These are phyloP conservation scores for Rossbeevera mucosa DNA, from an alignment of 768 basidiomycete genomes.

Conservation along the genomic window DNA sequence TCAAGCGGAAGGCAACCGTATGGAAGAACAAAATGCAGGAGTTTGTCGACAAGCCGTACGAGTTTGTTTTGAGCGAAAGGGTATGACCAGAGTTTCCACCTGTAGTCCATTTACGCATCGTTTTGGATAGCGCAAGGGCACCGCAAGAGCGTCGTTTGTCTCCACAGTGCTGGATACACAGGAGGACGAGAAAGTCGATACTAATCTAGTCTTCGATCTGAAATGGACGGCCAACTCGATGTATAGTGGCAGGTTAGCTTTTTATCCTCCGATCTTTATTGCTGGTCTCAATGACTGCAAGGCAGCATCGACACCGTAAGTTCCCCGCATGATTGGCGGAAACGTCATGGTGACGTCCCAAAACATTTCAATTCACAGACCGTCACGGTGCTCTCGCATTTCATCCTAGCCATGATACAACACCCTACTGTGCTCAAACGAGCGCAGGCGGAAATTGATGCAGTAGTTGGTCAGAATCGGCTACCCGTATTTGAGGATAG, in stretches of 20 bases:
- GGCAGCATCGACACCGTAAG: constrained; percentile 62
- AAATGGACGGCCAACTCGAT: constrained; percentile 84
- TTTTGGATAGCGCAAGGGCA: constrained; percentile 32
- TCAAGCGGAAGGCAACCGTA: constrained; percentile 51
- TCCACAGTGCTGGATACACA: constrained; percentile 48
- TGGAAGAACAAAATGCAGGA: constrained; percentile 66
- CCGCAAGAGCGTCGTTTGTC: constrained; percentile 38
- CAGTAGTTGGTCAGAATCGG: constrained; percentile 39
- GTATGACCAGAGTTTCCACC: constrained; percentile 30
- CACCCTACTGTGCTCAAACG: constrained; percentile 53
- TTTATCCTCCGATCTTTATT: neutral
- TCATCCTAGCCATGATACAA: constrained; percentile 63
- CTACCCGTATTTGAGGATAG: constrained; percentile 61
- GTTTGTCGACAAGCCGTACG: constrained; percentile 60
- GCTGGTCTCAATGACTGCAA: neutral
- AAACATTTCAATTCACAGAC: constrained; percentile 35
- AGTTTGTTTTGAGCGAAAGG: constrained; percentile 52
- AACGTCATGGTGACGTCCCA: neutral
- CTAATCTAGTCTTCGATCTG: constrained; percentile 57
- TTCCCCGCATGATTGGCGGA: neutral
- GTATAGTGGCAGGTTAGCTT: constrained; percentile 44
- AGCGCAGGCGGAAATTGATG: constrained; percentile 65
- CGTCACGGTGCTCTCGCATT: constrained; percentile 47
- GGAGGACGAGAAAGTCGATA: constrained; percentile 7
- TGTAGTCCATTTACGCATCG: neutral